These are phyloP conservation scores for Cynara cardunculus DNA, from an alignment of 129 eudicot genomes.

Conservation along the genomic window DNA sequence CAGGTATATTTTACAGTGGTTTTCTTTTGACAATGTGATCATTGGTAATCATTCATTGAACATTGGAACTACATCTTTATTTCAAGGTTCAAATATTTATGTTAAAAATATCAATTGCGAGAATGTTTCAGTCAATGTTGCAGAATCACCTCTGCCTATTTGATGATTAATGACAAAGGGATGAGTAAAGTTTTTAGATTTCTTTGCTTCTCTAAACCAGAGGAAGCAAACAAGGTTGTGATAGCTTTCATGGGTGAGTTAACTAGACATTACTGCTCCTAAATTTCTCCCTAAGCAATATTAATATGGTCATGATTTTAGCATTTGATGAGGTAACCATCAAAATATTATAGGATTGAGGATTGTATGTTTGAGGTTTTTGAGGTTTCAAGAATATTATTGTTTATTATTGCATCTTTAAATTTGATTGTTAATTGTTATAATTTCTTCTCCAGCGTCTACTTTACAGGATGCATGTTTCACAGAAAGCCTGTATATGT, in stretches of 20 bases:
- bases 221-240: slow-evolving; percentile 77
- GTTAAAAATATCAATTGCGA: slow-evolving; percentile 68
- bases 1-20: slow-evolving; percentile 37
- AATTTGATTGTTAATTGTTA: neutral
- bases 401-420: neutral
- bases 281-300: too few relatives aligned
- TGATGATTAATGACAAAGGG: slow-evolving; percentile 75
- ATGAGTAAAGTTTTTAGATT: slow-evolving; percentile 81
- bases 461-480: slow-evolving; percentile 54
- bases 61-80: neutral
- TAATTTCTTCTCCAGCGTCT: neutral
- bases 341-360: neutral
- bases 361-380: neutral
- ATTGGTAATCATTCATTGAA: neutral
- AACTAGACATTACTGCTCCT: too few relatives aligned
- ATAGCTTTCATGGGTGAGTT: slow-evolving; percentile 58
- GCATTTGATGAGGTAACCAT: too few relatives aligned
- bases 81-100: slow-evolving; percentile 75
- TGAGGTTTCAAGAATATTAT: neutral
- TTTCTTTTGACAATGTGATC: neutral
- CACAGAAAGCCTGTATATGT: slow-evolving; percentile 76
- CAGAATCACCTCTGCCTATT: slow-evolving; percentile 67
- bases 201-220: slow-evolving; percentile 82
- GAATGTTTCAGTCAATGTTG: slow-evolving; percentile 76
- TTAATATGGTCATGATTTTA: too few relatives aligned